These are phyloP conservation scores for Coemansia sp. DNA, from an alignment of 192 early-diverging fungal genomes.

Conservation along the genomic window DNA sequence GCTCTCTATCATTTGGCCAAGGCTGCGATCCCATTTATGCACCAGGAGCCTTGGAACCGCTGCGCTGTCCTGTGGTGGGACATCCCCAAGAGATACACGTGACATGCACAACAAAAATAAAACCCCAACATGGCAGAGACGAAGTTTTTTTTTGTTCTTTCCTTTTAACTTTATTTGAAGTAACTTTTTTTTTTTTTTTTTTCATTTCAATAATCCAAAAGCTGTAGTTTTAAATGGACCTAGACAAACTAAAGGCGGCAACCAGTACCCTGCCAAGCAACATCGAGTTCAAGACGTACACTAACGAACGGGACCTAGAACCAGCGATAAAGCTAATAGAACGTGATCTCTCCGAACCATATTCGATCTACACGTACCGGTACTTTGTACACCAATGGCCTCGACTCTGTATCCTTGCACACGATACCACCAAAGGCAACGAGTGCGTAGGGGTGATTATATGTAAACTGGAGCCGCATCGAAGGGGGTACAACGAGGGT, in stretches of 20 bases:
- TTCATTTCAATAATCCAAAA: neutral
- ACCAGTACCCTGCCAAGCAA: neutral
- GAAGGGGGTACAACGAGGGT: conserved; percentile 20
- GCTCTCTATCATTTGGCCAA: neutral
- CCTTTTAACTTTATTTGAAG: too few relatives aligned
- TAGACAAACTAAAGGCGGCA: neutral
- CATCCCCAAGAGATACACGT: neutral
- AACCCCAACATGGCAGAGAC: too few relatives aligned
- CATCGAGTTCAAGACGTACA: conserved; percentile 62
- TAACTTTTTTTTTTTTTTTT: neutral
- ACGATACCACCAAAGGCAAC: conserved; percentile 21
- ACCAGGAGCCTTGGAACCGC: neutral
- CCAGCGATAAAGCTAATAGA: conserved; percentile 81
- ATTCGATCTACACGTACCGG: conserved; percentile 96
- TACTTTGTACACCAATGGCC: conserved; percentile 96
- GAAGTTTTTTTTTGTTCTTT: too few relatives aligned
- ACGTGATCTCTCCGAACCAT: conserved; percentile 94
- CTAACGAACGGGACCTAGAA: conserved; percentile 73
- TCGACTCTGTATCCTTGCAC: conserved; percentile 77
- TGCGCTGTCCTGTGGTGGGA: conserved; percentile 6
- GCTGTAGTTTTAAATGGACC: conserved; percentile 4
- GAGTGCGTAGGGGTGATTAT: conserved; percentile 84
- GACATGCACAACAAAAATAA: too few relatives aligned
- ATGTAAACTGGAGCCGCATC: conserved; percentile 75
- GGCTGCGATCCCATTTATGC: neutral